Conservation (phyloP, 2,329 filamentous ascomycete genomes). For the Monilinia aucupariae region DNA sequence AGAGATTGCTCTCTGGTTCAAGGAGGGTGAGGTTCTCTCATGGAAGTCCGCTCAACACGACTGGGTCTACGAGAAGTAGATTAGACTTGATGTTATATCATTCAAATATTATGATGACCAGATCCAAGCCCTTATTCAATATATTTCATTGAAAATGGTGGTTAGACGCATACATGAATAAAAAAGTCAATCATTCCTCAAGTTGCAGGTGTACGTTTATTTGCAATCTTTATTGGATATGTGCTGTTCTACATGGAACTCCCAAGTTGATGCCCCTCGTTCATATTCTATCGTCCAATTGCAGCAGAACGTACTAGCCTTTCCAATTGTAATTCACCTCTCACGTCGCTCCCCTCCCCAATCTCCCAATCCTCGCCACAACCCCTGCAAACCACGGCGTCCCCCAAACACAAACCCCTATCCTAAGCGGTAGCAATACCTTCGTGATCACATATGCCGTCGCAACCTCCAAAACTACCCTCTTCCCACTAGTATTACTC, state of each 20-base stretch:
- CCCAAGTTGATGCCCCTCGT: neutral
- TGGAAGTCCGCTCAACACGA: slow-evolving; percentile 81
- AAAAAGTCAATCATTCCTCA: slow-evolving; percentile 2
- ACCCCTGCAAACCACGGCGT: slow-evolving; percentile 88
- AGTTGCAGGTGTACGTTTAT: neutral
- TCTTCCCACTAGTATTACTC: slow-evolving; percentile 35
- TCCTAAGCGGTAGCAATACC: slow-evolving; percentile 68
- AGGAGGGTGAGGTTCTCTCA: slow-evolving; percentile 73
- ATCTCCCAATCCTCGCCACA: slow-evolving; percentile 43
- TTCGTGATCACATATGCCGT: slow-evolving; percentile 91
- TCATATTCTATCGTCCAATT: neutral
- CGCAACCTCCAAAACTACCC: slow-evolving; percentile 60
- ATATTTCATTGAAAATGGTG: neutral
- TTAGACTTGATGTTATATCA: slow-evolving; percentile 13
- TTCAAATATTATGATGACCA: neutral
- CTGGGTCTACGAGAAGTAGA: slow-evolving; percentile 94
- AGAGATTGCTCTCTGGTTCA: slow-evolving; percentile 99
- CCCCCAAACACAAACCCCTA: slow-evolving; percentile 75
- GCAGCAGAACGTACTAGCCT: neutral
- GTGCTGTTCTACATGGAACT: no score
- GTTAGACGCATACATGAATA: neutral
- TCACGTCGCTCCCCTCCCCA: slow-evolving; percentile 15
- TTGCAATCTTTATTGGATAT: neutral
- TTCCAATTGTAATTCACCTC: neutral
- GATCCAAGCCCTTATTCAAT: neutral